A percentile compares a stretch with the other conserved stretches of the same genome.
These are phyloP conservation scores for Scenedesmus sp. DNA, from an alignment of 163 green algal species.

Conservation along the genomic window DNA sequence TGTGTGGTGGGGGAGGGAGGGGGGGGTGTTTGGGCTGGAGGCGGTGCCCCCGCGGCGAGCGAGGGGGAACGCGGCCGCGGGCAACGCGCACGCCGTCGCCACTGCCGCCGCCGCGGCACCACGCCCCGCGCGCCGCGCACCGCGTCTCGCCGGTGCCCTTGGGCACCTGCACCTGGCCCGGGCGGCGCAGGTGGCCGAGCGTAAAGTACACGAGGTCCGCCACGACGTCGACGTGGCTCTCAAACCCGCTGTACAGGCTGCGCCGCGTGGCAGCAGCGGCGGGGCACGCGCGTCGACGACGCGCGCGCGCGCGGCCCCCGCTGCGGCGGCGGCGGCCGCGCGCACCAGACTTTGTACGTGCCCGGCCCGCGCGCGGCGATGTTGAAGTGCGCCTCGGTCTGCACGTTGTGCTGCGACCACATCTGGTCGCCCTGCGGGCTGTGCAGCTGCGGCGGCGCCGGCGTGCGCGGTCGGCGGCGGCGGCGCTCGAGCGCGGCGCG, in stretches of 20 bases:
- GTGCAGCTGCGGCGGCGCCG: conserved; percentile 51
- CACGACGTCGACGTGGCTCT: conserved; percentile 57
- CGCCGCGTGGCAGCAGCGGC: background rate
- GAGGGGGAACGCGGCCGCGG: no score
- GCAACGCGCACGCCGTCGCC: no score
- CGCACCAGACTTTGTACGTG: conserved; percentile 67
- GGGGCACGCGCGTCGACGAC: no score
- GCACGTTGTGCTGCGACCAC: conserved; percentile 61
- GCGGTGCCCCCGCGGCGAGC: no score
- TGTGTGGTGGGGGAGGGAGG: no score
- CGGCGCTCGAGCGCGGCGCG: background rate
- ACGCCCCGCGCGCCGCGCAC: conserved; percentile 42
- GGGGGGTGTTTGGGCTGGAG: background rate
- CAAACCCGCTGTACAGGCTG: conserved; percentile 42
- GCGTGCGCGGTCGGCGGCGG: background rate
- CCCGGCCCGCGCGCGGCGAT: conserved; percentile 59
- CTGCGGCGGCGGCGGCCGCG: background rate
- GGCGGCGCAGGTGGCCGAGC: conserved; percentile 54
- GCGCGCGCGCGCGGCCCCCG: background rate
- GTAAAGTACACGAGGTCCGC: conserved; percentile 72
- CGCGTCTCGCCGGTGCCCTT: conserved; percentile 56
- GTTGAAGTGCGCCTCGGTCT: conserved; percentile 68
- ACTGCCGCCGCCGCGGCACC: no score
- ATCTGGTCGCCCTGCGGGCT: conserved; percentile 55
- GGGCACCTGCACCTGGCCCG: conserved; percentile 53